Percentiles rank a stretch among this genome's conserved stretches.
These are phyloP conservation scores for Saussurea involucrata DNA, from an alignment of 129 eudicot species.

Conservation along the genomic window DNA sequence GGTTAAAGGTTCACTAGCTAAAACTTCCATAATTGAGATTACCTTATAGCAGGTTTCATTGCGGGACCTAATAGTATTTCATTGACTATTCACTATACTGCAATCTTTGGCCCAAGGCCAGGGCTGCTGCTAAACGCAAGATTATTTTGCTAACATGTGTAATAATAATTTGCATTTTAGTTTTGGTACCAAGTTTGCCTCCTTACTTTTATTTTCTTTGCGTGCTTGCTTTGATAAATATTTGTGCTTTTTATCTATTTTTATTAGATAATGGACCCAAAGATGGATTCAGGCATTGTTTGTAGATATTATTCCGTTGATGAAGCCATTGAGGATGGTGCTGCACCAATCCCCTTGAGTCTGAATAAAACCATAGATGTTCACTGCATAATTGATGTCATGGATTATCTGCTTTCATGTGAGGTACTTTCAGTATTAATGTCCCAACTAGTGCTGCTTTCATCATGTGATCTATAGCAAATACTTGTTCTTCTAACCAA, in stretches of 20 bases:
- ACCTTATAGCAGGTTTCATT: not conserved
- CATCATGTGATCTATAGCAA: slow-evolving; percentile 2
- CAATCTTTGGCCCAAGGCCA: not conserved
- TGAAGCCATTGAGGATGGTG: slow-evolving; percentile 94
- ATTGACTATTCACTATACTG: not conserved
- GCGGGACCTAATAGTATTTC: not conserved
- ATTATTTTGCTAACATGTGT: not conserved
- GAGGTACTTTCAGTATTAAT: slow-evolving; percentile 55
- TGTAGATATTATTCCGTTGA: slow-evolving; percentile 83
- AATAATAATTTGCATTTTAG: not conserved
- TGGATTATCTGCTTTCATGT: slow-evolving; percentile 93
- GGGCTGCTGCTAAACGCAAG: not conserved
- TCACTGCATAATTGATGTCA: slow-evolving; percentile 63
- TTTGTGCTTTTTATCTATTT: slow-evolving; percentile 15
- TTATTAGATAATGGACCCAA: slow-evolving; percentile 95
- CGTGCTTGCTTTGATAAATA: slow-evolving; percentile 2
- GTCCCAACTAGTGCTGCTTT: not conserved
- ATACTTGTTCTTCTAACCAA: not conserved
- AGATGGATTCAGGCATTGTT: slow-evolving; percentile 99
- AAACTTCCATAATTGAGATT: not conserved
- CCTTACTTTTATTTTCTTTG: not conserved
- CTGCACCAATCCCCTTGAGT: slow-evolving; percentile 92
- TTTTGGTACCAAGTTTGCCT: not conserved
- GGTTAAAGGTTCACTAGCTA: not conserved
- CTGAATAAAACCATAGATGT: slow-evolving; percentile 64